phyloP scores from a whole-genome alignment of 306 rosid species.

The Carpinus viminea region DNA sequence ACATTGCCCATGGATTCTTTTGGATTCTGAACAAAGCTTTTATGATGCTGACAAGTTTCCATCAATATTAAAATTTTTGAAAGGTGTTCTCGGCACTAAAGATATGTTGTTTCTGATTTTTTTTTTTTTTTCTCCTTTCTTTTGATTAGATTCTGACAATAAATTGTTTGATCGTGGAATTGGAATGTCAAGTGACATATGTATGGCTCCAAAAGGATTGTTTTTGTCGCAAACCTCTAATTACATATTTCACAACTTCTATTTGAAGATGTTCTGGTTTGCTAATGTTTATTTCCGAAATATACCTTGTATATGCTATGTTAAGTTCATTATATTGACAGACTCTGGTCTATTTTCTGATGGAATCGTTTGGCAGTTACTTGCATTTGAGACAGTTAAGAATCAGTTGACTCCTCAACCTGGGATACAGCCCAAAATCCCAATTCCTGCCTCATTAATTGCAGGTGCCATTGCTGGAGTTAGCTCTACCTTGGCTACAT shows the following conservation, averaged over 20 bases:
- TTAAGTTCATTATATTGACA: background rate
- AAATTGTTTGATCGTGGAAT: background rate
- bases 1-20: background rate
- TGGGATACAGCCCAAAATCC: slow-evolving; percentile 52
- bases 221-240: background rate
- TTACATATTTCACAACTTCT: background rate
- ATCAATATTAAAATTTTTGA: background rate
- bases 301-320: background rate
- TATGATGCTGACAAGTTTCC: background rate
- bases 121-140: no score
- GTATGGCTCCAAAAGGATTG: background rate
- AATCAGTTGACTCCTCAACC: slow-evolving; percentile 54
- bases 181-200: background rate
- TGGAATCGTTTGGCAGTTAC: slow-evolving; percentile 48
- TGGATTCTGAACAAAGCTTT: background rate
- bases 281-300: background rate
- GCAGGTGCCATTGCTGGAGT: slow-evolving; percentile 87
- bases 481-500: slow-evolving; percentile 69
- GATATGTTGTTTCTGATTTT: background rate
- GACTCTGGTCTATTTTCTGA: background rate
- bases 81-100: background rate
- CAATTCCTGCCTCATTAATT: slow-evolving; percentile 55
- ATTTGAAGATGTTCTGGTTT: background rate
- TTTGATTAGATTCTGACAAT: background rate
- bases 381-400: slow-evolving; percentile 68